Conservation (phyloP, 495 filamentous ascomycete species). For the Beverwykella pulmonaria region DNA sequence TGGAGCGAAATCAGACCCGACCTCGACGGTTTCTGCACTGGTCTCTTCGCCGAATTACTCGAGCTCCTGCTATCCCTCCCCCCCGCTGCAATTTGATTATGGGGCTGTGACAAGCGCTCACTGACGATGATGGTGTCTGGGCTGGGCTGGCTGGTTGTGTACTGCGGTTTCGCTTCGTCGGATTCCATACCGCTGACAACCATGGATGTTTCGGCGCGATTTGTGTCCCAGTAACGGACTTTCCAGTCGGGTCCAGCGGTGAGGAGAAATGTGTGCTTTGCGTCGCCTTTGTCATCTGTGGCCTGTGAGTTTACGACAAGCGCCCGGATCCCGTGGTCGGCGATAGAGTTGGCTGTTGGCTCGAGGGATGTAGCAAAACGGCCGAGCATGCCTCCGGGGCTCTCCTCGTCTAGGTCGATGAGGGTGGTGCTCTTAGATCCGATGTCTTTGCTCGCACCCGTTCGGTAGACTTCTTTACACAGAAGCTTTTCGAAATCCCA, state of each 20-base stretch:
- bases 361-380: slow-evolving; percentile 75
- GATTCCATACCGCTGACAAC: slow-evolving; percentile 77
- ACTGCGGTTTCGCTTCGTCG: slow-evolving; percentile 72
- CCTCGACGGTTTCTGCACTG: slow-evolving; percentile 56
- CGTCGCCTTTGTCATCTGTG: slow-evolving; percentile 61
- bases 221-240: slow-evolving; percentile 89
- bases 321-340: slow-evolving; percentile 55
- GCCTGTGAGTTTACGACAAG: slow-evolving; percentile 57
- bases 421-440: slow-evolving; percentile 72
- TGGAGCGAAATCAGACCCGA: slow-evolving; percentile 86
- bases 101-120: slow-evolving; percentile 61
- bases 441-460: slow-evolving; percentile 55
- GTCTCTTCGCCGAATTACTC: slow-evolving; percentile 36
- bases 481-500: slow-evolving; percentile 93
- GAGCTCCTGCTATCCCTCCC: slow-evolving; percentile 42
- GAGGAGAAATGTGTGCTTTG: slow-evolving; percentile 69
- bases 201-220: slow-evolving; percentile 68
- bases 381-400: slow-evolving; percentile 82
- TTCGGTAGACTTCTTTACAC: slow-evolving; percentile 87
- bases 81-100: slow-evolving; percentile 47
- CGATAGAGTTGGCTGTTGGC: slow-evolving; percentile 55
- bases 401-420: slow-evolving; percentile 87
- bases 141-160: slow-evolving; percentile 68
- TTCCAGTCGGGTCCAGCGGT: slow-evolving; percentile 88
- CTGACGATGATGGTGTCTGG: slow-evolving; percentile 69